Evolutionary conservation across 2,329 filamentous ascomycete genomes (phyloP).

Genomic region (Colletotrichum sublineola): DNA sequence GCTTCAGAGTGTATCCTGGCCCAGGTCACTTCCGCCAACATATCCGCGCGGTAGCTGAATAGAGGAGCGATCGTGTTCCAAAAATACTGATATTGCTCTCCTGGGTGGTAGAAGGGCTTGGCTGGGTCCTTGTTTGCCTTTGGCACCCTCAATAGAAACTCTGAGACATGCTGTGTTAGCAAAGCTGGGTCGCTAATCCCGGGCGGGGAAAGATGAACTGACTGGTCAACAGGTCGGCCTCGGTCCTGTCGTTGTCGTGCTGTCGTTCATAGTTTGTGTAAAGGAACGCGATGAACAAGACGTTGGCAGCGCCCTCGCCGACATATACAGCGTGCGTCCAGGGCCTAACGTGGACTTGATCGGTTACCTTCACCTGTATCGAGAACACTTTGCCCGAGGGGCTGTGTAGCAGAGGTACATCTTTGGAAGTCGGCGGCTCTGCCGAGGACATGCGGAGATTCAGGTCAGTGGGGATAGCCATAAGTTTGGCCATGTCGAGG

Average conservation of each 20-base stretch:
- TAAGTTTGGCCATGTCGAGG: slow-evolving; percentile 5
- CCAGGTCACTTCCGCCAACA: slow-evolving; percentile 68
- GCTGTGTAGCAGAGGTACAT: slow-evolving; percentile 13
- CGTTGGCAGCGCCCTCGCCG: slow-evolving; percentile 82
- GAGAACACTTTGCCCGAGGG: slow-evolving; percentile 16
- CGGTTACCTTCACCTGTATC: slow-evolving; percentile 1
- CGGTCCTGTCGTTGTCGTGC: slow-evolving; percentile 2
- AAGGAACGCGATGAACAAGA: slow-evolving; percentile 68
- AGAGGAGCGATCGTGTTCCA: slow-evolving; percentile 66
- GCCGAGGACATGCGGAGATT: not conserved
- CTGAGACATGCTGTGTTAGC: slow-evolving; percentile 46
- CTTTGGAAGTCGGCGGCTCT: slow-evolving; percentile 6
- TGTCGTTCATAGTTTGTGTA: not conserved
- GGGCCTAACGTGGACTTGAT: slow-evolving; percentile 41
- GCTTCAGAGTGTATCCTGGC: slow-evolving; percentile 58
- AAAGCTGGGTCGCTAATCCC: not conserved
- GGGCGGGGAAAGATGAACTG: not conserved
- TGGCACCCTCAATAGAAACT: slow-evolving; percentile 53
- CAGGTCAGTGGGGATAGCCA: slow-evolving; percentile 10
- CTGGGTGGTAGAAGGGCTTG: slow-evolving; percentile 55
- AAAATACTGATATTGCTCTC: slow-evolving; percentile 62
- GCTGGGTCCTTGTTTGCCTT: slow-evolving; percentile 48
- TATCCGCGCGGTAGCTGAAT: slow-evolving; percentile 59
- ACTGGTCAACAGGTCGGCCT: slow-evolving; percentile 24
- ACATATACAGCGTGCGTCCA: slow-evolving; percentile 54